Evolutionary conservation across 2,329 filamentous ascomycete species (phyloP), one percentile per base, ranked within the genome.

Genomic region (Tolypocladium sp.): DNA sequence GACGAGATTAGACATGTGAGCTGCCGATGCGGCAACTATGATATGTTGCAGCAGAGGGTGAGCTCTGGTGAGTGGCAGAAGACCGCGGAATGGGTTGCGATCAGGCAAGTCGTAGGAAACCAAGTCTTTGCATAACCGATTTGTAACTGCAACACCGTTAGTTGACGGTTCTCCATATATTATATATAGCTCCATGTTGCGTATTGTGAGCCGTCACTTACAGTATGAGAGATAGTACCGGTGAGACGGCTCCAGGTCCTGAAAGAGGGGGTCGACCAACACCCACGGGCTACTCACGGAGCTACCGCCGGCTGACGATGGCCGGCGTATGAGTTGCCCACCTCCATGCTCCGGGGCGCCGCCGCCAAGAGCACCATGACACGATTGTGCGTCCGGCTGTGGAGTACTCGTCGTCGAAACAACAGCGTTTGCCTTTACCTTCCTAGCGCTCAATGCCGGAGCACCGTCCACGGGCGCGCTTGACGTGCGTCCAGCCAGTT

Each of bases 201-300:
- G 27, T 2, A 7, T 35, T 13, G 4, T n/a, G 10, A n/a, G 53
- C 56, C 58, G 9, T 49, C 57, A 65, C 70, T 59, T 69, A 77
- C 75, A 77, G 62, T 77, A 77, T 55, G 71, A 71, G 55, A 77
- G 68, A 59, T 77, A 77, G 63, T 74, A 69, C 17, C 75, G 70
- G 60, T 76, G 69, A 52, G 70, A 38, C 80, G 75, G 41, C 79
- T 79, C 38, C 77, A 86, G 63, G 75, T 84, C 73, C 82, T 88
- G 75, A 61, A 73, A 76, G 38, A 77, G 61, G 55, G 75, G 76
- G 63, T 78, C 77, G 55, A 75, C 70, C 57, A 81, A 69, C 25
- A 69, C 65, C 70, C 74, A 74, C 6, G 77, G 71, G 40, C 65
- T 65, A 53, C 63, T 59, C 56, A 65, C 62, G 27, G 60, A 59